Evolutionary conservation across 805 yeast genomes (phyloP).

Genomic region (Isabelozyma pseudorhagii): DNA sequence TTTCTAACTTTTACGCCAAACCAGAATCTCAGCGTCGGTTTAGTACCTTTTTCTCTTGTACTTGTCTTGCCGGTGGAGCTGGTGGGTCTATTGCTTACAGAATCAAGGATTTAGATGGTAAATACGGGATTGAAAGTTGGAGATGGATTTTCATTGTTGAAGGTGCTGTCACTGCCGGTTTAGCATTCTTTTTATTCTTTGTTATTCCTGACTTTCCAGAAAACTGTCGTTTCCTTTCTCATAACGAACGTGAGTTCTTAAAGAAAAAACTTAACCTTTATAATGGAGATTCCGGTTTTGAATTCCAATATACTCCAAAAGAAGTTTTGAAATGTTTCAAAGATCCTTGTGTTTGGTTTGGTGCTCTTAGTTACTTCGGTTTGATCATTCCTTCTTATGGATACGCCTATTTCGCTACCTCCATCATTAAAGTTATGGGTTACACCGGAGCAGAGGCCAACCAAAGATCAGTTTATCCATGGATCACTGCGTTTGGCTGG

Average conservation of each 20-base stretch:
- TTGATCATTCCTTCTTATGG: slow-evolving; percentile 72
- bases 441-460: slow-evolving; percentile 73
- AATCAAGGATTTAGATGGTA: slow-evolving; percentile 51
- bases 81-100: slow-evolving; percentile 72
- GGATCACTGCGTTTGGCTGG: slow-evolving; percentile 72
- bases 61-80: slow-evolving; percentile 76
- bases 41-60: slow-evolving; percentile 65
- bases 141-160: slow-evolving; percentile 51
- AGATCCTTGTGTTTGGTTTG: slow-evolving; percentile 56
- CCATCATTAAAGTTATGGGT: slow-evolving; percentile 60
- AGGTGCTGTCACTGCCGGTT: slow-evolving; percentile 37
- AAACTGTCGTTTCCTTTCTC: slow-evolving; percentile 44
- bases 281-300: slow-evolving; percentile 45
- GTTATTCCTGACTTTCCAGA: slow-evolving; percentile 72
- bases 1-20: slow-evolving; percentile 63
- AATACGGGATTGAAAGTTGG: slow-evolving; percentile 44
- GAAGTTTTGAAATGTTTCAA: slow-evolving; percentile 52
- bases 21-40: slow-evolving; percentile 67
- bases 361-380: slow-evolving; percentile 63
- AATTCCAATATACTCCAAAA: slow-evolving; percentile 40
- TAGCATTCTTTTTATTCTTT: slow-evolving; percentile 39
- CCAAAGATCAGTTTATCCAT: slow-evolving; percentile 80
- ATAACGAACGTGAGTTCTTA: slow-evolving; percentile 52
- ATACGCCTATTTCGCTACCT: slow-evolving; percentile 70
- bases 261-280: slow-evolving; percentile 48